These are phyloP conservation scores for Rhexocercosporidium sp. DNA, from an alignment of 2,329 filamentous ascomycete genomes.

Conservation along the genomic window DNA sequence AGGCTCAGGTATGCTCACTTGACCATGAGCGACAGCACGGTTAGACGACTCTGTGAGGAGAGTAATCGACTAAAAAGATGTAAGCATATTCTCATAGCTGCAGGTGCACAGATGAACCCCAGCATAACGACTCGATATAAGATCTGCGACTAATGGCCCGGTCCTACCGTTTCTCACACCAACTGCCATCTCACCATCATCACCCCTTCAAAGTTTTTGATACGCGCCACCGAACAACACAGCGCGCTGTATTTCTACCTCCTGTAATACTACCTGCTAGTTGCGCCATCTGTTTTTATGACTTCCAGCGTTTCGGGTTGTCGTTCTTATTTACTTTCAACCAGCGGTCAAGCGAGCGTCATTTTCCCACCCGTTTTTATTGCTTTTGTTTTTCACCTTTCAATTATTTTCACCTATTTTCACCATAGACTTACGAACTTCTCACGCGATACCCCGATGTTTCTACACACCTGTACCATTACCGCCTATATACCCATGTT, in stretches of 20 bases:
- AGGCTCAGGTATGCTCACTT: not conserved
- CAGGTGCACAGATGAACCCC: slow-evolving; percentile 26
- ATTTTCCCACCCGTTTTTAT: too few relatives aligned
- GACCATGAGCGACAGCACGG: not conserved
- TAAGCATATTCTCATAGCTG: slow-evolving; percentile 22
- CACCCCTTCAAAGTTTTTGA: not conserved
- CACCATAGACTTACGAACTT: not conserved
- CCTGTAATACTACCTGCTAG: too few relatives aligned
- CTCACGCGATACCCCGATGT: not conserved
- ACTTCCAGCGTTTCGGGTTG: too few relatives aligned
- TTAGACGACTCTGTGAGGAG: not conserved
- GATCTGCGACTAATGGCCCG: slow-evolving; percentile 9
- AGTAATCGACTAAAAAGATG: slow-evolving; percentile 25
- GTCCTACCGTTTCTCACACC: not conserved
- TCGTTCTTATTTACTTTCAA: not conserved
- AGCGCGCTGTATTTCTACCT: too few relatives aligned
- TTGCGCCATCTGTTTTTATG: too few relatives aligned
- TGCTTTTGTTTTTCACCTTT: not conserved
- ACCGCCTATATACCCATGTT: not conserved
- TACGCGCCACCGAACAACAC: too few relatives aligned
- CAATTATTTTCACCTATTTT: not conserved
- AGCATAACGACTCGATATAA: slow-evolving; percentile 27
- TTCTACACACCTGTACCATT: not conserved
- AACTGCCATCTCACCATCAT: not conserved
- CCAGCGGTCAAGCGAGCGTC: not conserved